phyloP scores from a whole-genome alignment of 495 filamentous ascomycete genomes.

The Penicillium tannophilum region DNA sequence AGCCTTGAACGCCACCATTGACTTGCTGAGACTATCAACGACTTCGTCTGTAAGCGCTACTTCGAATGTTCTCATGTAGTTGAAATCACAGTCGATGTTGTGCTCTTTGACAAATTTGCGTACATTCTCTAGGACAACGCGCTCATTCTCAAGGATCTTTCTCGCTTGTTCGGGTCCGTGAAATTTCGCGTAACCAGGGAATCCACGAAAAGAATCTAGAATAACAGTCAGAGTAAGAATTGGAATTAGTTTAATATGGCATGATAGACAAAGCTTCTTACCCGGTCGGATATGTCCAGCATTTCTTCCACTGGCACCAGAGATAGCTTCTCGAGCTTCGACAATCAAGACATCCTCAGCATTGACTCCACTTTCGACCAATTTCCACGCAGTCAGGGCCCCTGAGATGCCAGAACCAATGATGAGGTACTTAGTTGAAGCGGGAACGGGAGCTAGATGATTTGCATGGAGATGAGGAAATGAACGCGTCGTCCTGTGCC shows the following conservation, averaged over 20 bases:
- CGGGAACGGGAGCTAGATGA: slow-evolving; percentile 3
- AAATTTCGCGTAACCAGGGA: slow-evolving; percentile 8
- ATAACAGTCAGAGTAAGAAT: background rate
- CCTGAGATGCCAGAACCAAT: slow-evolving; percentile 20
- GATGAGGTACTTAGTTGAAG: slow-evolving; percentile 9
- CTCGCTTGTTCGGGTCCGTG: slow-evolving; percentile 16
- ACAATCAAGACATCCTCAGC: slow-evolving; percentile 13
- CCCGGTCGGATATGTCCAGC: slow-evolving; percentile 20
- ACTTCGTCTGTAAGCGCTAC: slow-evolving; percentile 7
- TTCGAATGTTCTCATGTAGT: slow-evolving; percentile 11
- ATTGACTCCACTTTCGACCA: slow-evolving; percentile 11
- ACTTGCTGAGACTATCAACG: background rate
- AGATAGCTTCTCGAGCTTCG: slow-evolving; percentile 19
- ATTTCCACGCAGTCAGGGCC: slow-evolving; percentile 11
- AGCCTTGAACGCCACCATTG: slow-evolving; percentile 9
- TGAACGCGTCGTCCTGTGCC: slow-evolving; percentile 19
- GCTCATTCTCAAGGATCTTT: slow-evolving; percentile 16
- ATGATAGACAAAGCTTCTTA: background rate
- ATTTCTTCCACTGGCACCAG: slow-evolving; percentile 18
- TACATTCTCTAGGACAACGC: slow-evolving; percentile 7
- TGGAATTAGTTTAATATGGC: background rate
- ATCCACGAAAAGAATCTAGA: slow-evolving; percentile 13
- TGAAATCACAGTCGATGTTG: slow-evolving; percentile 14
- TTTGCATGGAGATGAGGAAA: slow-evolving; percentile 17
- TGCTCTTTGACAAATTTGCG: slow-evolving; percentile 7